Evolutionary conservation across 2,329 filamentous ascomycete genomes (phyloP).

Genomic region (Mycosphaerelloides madeirae): DNA sequence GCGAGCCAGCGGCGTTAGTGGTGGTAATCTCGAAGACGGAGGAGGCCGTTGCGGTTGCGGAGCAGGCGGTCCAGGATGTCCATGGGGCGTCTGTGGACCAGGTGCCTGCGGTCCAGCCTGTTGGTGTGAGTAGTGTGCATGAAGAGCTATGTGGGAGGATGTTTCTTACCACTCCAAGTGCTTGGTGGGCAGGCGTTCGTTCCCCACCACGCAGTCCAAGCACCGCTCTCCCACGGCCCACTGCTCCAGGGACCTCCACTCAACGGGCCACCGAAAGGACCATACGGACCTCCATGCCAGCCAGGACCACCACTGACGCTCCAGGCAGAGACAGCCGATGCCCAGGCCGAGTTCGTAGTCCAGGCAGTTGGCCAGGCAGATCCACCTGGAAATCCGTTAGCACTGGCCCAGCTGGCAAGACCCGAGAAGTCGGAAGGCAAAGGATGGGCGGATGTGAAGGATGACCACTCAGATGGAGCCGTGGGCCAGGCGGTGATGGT

Average conservation of each 20-base stretch:
- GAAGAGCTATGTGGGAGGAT: no score
- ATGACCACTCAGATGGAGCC: conserved; percentile 25
- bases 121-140: no score
- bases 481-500: conserved; percentile 24
- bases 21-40: conserved; percentile 28
- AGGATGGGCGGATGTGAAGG: conserved; percentile 29
- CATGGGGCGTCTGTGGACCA: conserved; percentile 32
- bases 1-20: conserved; percentile 15
- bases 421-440: conserved; percentile 21
- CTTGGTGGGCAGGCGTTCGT: conserved; percentile 29
- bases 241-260: conserved; percentile 29
- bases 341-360: conserved; percentile 20
- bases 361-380: conserved; percentile 18
- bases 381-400: conserved; percentile 17
- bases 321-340: conserved; percentile 18
- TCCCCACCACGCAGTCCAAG: conserved; percentile 36
- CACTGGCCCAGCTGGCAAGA: conserved; percentile 14
- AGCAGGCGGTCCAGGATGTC: conserved; percentile 34
- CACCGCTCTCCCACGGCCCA: conserved; percentile 30
- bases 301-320: conserved; percentile 8
- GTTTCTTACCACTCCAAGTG: conserved; percentile 31
- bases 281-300: conserved; percentile 13
- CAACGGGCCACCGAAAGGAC: conserved; percentile 23
- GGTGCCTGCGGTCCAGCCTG: conserved; percentile 31
- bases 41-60: conserved; percentile 30